Evolutionary conservation across 106 monocot species (phyloP).

Genomic region (Cymbidium sinense): DNA sequence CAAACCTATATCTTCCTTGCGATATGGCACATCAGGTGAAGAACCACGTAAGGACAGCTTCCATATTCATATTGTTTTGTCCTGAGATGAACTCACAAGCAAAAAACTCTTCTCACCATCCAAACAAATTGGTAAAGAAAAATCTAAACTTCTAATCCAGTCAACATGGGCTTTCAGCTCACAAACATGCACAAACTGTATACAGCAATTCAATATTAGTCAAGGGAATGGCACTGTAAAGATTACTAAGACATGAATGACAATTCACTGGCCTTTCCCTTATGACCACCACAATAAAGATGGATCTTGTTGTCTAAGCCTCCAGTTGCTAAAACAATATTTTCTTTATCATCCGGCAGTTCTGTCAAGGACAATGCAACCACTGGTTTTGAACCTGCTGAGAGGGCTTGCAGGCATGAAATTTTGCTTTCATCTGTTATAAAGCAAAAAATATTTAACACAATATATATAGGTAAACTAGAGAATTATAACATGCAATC

Average conservation of each 20-base stretch:
- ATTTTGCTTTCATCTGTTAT: conserved; percentile 46
- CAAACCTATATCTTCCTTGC: too few relatives aligned
- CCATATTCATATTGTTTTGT: too few relatives aligned
- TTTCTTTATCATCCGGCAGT: too few relatives aligned
- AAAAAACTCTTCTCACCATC: conserved; percentile 45
- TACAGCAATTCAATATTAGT: too few relatives aligned
- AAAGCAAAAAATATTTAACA: too few relatives aligned
- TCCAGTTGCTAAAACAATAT: too few relatives aligned
- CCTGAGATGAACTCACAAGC: conserved; percentile 94
- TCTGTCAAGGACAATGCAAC: conserved; percentile 74
- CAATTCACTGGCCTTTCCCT: conserved; percentile 52
- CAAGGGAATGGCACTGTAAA: not conserved
- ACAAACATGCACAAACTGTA: too few relatives aligned
- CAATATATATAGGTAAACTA: not conserved
- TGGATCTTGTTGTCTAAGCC: too few relatives aligned
- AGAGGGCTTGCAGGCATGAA: conserved; percentile 48
- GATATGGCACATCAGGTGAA: conserved; percentile 17
- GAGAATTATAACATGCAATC: not conserved
- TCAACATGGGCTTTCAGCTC: too few relatives aligned
- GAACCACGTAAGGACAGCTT: conserved; percentile 46
- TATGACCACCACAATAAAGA: too few relatives aligned
- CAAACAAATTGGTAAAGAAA: too few relatives aligned
- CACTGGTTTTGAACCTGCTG: conserved; percentile 83
- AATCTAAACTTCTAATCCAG: too few relatives aligned
- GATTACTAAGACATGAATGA: not conserved